These are phyloP conservation scores for Brassica rapa DNA, from an alignment of 345 rosid genomes.

Conservation along the genomic window DNA sequence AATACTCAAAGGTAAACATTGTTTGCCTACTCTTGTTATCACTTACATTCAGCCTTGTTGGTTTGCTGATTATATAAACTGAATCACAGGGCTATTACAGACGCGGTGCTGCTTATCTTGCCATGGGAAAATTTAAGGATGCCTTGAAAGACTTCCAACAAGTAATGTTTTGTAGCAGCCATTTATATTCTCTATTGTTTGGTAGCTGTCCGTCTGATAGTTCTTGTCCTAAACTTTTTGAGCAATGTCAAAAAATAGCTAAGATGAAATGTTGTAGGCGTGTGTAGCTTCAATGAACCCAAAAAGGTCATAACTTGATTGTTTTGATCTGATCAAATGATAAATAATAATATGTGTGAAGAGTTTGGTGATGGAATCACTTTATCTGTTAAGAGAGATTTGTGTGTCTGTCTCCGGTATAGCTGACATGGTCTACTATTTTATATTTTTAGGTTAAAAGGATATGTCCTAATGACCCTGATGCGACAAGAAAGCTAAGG, in stretches of 20 bases:
- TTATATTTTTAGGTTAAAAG: conserved; percentile 61
- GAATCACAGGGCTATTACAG: conserved; percentile 81
- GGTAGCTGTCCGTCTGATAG: conserved; percentile 2
- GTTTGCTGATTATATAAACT: conserved; percentile 28
- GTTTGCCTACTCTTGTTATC: conserved; percentile 10
- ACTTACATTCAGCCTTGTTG: neutral
- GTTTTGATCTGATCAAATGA: conserved; percentile 24
- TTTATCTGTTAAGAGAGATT: neutral
- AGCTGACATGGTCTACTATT: conserved; percentile 24
- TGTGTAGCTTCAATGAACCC: conserved; percentile 4
- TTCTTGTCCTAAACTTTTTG: neutral
- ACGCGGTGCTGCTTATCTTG: conserved; percentile 95
- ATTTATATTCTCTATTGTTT: neutral
- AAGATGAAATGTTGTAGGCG: neutral
- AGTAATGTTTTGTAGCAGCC: conserved; percentile 39
- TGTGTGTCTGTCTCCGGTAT: neutral
- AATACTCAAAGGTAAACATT: conserved; percentile 72
- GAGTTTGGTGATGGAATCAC: neutral
- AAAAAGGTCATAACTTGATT: conserved; percentile 6
- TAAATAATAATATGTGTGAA: neutral
- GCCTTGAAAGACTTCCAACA: conserved; percentile 97
- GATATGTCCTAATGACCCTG: conserved; percentile 90
- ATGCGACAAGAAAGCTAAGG: conserved; percentile 81
- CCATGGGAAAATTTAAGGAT: conserved; percentile 96
- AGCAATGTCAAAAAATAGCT: neutral